Base-by-base conservation (phyloP, 2,329 filamentous ascomycete species). In the Colletotrichum tanaceti region DNA sequence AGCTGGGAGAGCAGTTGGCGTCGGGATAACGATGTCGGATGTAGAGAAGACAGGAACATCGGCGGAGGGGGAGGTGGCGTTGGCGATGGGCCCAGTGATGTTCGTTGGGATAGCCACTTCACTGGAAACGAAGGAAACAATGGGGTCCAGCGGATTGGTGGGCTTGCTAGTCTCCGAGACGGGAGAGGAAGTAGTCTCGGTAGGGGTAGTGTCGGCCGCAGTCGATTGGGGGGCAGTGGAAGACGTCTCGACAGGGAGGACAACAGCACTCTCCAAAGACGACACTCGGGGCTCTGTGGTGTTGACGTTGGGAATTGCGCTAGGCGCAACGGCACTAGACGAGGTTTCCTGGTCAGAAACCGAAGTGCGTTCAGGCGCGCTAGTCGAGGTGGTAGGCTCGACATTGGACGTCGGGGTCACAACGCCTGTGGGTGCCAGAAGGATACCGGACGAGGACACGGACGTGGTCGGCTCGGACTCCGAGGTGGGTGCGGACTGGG, bases 341-440 rank as follows among this genome's bases (percentile, higher is more conserved):
- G 55, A 44, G 5, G 24, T 28, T 38, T 65, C 39, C 49, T 35
- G 47, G 32, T 43, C 41, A 6, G 47, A n/a, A 35, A 35, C 61
- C 22, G 63, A 55, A 6, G 57, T 61, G 20, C 35, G 49, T 44
- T 63, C 41, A n/a, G 54, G 24, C 22, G 49, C 58, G 54, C 22
- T 38, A n/a, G 47, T 22, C 18, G 58, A 35, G 9, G 39, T 43
- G 22, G 49, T 49, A 14, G 50, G 32, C 44, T 50, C 59, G 1
- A 52, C 39, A 44, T 50, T 68, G 11, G 71, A 66, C 5, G 65
- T 55, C 32, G 72, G 70, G 5, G 75, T 76, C 22, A 78, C 76
- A 28, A 77, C 73, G 32, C 77, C 77, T 9, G 75, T 79, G 22
- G 77, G 76, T 13, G 74, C 77, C 14, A 78, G 61, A 5, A 78